A percentile compares a stretch with the other conserved stretches of the same genome.
Conservation (phyloP, 2,329 filamentous ascomycete genomes). For the Diaporthe sp. region DNA sequence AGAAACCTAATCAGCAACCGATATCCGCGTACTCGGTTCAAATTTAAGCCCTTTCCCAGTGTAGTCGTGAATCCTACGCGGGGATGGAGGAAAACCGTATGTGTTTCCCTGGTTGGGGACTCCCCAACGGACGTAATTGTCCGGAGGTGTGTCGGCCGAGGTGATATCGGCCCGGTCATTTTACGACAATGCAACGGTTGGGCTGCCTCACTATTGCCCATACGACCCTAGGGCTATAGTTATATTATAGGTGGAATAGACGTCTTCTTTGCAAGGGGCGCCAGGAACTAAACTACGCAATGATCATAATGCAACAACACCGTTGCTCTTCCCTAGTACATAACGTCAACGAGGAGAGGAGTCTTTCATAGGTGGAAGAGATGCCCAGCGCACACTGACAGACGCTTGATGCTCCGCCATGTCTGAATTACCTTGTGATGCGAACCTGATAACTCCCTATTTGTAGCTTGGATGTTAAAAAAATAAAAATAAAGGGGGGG, state of each 20-base stretch:
- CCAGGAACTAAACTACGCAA: neutral
- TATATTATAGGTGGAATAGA: neutral
- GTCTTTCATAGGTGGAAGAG: neutral
- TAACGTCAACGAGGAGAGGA: neutral
- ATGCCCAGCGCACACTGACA: neutral
- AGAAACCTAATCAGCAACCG: neutral
- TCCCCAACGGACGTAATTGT: neutral
- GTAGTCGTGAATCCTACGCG: neutral
- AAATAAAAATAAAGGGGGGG: too few relatives aligned
- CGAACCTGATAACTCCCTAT: too few relatives aligned
- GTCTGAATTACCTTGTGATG: neutral
- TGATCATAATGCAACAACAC: neutral
- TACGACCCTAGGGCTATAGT: neutral
- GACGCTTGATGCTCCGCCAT: neutral
- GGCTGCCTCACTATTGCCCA: neutral
- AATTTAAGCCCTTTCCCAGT: neutral
- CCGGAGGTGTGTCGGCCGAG: conserved; percentile 13
- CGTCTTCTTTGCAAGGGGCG: neutral
- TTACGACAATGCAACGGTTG: neutral
- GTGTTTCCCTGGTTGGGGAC: neutral
- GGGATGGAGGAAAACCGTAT: neutral
- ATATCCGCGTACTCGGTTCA: neutral
- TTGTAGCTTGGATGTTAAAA: neutral
- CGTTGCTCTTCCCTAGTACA: too few relatives aligned
- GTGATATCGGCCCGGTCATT: neutral